Percentiles rank a stretch among this genome's conserved stretches.
Evolutionary conservation across 2,329 filamentous ascomycete species (phyloP).

Genomic region (Aciculosporium take): DNA sequence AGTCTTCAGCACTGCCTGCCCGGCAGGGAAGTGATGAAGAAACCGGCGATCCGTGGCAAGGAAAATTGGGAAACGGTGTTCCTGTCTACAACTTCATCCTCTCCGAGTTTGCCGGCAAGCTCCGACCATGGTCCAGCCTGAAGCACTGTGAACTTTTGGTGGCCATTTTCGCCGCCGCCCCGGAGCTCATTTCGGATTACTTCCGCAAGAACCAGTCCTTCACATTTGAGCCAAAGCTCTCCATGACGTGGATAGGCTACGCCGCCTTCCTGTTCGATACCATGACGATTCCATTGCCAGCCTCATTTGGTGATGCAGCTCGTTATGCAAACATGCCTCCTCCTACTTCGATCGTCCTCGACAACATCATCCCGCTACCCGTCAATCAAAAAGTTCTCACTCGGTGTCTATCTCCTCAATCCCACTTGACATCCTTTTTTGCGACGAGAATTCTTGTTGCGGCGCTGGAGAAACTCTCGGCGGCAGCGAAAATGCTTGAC

Average conservation of each 20-base stretch:
- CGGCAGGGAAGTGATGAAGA: conserved; percentile 18
- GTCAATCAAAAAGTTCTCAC: conserved; percentile 66
- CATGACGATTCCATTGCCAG: conserved; percentile 59
- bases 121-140: conserved; percentile 71
- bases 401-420: conserved; percentile 64
- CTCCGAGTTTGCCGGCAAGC: conserved; percentile 60
- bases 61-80: conserved; percentile 49
- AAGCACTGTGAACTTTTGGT: conserved; percentile 72
- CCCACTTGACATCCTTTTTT: conserved; percentile 71
- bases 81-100: conserved; percentile 69
- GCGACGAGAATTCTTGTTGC: conserved; percentile 65
- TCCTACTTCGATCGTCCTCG: conserved; percentile 62
- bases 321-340: conserved; percentile 55
- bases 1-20: conserved; percentile 12
- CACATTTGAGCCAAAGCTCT: conserved; percentile 79
- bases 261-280: conserved; percentile 76
- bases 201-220: conserved; percentile 71
- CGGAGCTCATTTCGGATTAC: conserved; percentile 79
- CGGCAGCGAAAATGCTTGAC: conserved; percentile 46
- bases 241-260: conserved; percentile 89
- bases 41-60: conserved; percentile 55
- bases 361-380: conserved; percentile 73
- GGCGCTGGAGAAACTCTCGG: conserved; percentile 63
- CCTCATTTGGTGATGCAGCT: conserved; percentile 52
- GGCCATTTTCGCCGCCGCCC: conserved; percentile 64